Evolutionary conservation across 2,329 filamentous ascomycete species (phyloP).

Genomic region (Botryosphaeria agaves): DNA sequence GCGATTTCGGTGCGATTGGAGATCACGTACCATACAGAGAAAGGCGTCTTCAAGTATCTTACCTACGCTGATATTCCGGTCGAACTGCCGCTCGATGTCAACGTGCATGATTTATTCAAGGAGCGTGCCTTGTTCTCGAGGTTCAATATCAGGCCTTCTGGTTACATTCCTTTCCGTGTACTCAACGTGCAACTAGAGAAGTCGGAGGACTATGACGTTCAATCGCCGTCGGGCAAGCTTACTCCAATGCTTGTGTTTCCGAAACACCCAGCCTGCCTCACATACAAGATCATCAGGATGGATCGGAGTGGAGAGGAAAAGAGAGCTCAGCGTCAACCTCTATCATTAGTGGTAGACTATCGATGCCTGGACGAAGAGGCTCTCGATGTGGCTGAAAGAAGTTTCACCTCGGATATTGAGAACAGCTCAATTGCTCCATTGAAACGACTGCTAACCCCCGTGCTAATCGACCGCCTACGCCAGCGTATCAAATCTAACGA

Average conservation of each 20-base stretch:
- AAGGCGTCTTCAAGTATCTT: slow-evolving; percentile 47
- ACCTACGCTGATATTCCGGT: slow-evolving; percentile 49
- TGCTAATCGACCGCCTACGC: slow-evolving; percentile 29
- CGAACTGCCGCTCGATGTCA: slow-evolving; percentile 73
- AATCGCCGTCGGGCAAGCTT: slow-evolving; percentile 31
- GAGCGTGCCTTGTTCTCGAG: slow-evolving; percentile 64
- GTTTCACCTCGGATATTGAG: slow-evolving; percentile 29
- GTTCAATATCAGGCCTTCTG: slow-evolving; percentile 79
- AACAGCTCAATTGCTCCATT: slow-evolving; percentile 28
- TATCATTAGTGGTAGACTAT: slow-evolving; percentile 64
- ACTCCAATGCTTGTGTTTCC: slow-evolving; percentile 49
- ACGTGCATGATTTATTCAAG: slow-evolving; percentile 93
- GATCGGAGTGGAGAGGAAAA: no score
- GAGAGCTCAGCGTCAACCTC: no score
- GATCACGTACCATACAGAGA: slow-evolving; percentile 50
- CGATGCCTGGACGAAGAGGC: slow-evolving; percentile 63
- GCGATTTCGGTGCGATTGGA: slow-evolving; percentile 63
- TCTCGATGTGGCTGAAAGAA: slow-evolving; percentile 24
- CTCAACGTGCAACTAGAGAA: slow-evolving; percentile 51
- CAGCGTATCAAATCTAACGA: slow-evolving; percentile 28
- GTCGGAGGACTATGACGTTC: slow-evolving; percentile 50
- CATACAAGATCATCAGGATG: slow-evolving; percentile 63
- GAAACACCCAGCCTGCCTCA: slow-evolving; percentile 61
- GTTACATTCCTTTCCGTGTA: slow-evolving; percentile 55
- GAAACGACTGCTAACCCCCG: slow-evolving; percentile 32